phyloP scores from a whole-genome alignment of 2,329 filamentous ascomycete species.

The Colletotrichum sp. region DNA sequence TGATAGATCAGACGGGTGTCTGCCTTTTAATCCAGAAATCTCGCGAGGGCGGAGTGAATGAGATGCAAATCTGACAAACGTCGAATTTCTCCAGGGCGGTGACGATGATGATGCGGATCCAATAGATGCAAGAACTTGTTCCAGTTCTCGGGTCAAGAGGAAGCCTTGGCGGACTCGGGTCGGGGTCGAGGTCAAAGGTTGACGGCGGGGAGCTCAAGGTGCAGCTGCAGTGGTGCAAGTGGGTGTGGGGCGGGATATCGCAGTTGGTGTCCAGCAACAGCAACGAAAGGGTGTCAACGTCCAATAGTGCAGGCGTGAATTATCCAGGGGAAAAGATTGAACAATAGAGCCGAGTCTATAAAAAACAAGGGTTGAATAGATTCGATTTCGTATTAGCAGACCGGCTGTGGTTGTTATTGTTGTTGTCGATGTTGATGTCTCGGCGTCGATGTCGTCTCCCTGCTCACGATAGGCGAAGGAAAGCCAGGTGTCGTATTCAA shows the following conservation, averaged over 20 bases:
- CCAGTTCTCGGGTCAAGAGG: neutral
- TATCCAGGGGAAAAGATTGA: neutral
- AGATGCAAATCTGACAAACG: neutral
- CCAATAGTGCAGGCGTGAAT: neutral
- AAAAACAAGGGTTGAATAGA: neutral
- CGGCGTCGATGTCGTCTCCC: neutral
- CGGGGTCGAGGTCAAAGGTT: neutral
- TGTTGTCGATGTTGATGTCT: neutral
- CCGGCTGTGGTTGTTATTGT: constrained; percentile 5
- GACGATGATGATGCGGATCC: neutral
- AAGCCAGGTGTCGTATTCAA: constrained; percentile 15
- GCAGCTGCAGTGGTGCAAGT: neutral
- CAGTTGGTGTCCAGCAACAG: neutral
- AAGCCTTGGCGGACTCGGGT: neutral
- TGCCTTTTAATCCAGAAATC: constrained; percentile 1
- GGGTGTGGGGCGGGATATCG: neutral
- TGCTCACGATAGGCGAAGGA: neutral
- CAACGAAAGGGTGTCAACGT: neutral
- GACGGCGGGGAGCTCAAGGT: neutral
- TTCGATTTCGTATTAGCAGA: constrained; percentile 6
- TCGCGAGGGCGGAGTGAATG: neutral
- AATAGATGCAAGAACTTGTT: constrained; percentile 1
- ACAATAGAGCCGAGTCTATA: neutral
- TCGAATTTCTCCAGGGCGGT: neutral
- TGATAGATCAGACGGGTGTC: neutral